A percentile compares a stretch with the other conserved stretches of the same genome.
phyloP scores from a whole-genome alignment of 176 grass and related monocot species.

The Triticum dicoccoides region DNA sequence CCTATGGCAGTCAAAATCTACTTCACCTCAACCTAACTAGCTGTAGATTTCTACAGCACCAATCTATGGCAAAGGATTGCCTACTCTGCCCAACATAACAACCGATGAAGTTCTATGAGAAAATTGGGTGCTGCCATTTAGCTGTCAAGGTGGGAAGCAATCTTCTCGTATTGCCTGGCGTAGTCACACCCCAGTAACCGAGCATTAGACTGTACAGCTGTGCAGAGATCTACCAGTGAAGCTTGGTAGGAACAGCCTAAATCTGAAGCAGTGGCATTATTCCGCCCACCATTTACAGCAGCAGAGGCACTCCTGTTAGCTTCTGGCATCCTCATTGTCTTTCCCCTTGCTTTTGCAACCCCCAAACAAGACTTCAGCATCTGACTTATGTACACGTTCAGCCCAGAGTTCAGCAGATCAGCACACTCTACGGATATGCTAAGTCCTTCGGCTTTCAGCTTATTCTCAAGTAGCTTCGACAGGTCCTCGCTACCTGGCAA shows the following conservation, averaged over 20 bases:
- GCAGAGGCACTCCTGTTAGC: slow-evolving; percentile 19
- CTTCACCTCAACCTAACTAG: slow-evolving; percentile 37
- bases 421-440: slow-evolving; percentile 38
- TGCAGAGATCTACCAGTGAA: slow-evolving; percentile 59
- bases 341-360: slow-evolving; percentile 52
- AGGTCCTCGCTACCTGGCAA: slow-evolving; percentile 58
- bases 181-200: slow-evolving; percentile 38
- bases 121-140: slow-evolving; percentile 24
- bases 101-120: slow-evolving; percentile 14
- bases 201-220: slow-evolving; percentile 49
- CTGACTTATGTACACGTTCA: slow-evolving; percentile 52
- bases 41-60: slow-evolving; percentile 42
- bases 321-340: background rate
- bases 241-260: slow-evolving; percentile 37
- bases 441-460: slow-evolving; percentile 53
- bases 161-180: slow-evolving; percentile 40
- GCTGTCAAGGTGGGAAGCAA: slow-evolving; percentile 33
- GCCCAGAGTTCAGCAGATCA: slow-evolving; percentile 64
- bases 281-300: slow-evolving; percentile 24
- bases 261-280: background rate
- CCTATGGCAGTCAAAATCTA: slow-evolving; percentile 28
- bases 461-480: slow-evolving; percentile 42
- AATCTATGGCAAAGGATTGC: slow-evolving; percentile 28
- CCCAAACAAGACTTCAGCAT: slow-evolving; percentile 59
- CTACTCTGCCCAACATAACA: slow-evolving; percentile 12